Conservation (phyloP, 208 protist genomes). For the Leishmania guyanensis region DNA sequence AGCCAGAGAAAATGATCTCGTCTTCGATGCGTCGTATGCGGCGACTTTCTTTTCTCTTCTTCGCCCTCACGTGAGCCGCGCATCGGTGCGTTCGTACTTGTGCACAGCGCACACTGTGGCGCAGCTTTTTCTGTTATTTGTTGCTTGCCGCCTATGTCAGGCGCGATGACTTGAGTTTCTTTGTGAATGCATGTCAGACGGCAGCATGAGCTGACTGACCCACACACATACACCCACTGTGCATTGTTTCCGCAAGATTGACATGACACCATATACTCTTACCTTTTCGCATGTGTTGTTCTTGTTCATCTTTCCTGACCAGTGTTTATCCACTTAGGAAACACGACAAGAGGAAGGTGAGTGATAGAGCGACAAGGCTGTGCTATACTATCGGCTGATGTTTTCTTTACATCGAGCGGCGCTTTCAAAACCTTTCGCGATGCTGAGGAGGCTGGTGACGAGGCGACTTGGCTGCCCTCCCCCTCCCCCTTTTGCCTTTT, state of each 20-base stretch:
- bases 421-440: neutral
- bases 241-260: neutral
- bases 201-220: neutral
- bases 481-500: neutral
- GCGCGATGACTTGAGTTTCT: too few relatives aligned
- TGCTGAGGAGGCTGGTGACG: neutral
- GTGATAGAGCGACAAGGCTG: neutral
- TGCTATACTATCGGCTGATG: neutral
- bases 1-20: neutral
- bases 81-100: neutral
- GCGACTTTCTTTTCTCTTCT: neutral
- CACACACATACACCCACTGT: neutral
- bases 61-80: neutral
- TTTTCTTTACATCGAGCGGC: neutral
- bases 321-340: neutral
- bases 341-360: neutral
- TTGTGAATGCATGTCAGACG: neutral
- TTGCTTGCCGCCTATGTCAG: neutral
- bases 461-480: neutral
- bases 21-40: too few relatives aligned
- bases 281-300: neutral
- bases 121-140: neutral
- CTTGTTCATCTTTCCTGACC: neutral
- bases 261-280: neutral
- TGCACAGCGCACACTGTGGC: neutral